These are phyloP conservation scores for Hemisphaericaspora subhashii DNA, from an alignment of 1,139 yeast species.

Conservation along the genomic window DNA sequence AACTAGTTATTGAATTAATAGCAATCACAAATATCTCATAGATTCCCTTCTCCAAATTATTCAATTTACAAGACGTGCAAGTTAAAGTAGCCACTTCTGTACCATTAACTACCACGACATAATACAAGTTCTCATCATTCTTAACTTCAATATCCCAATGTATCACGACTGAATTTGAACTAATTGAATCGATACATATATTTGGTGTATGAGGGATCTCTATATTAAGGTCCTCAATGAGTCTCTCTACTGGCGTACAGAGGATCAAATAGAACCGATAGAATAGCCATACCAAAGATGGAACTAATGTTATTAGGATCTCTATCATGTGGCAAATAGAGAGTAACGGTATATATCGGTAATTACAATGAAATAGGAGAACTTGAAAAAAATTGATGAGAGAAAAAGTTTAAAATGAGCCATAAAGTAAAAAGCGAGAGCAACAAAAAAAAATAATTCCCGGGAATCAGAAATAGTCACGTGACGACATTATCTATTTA, in stretches of 20 bases:
- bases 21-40: constrained; percentile 44
- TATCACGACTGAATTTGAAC: constrained; percentile 29
- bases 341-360: background rate
- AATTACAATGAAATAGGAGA: background rate
- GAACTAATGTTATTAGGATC: constrained; percentile 41
- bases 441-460: background rate
- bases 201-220: constrained; percentile 45
- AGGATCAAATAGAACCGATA: constrained; percentile 40
- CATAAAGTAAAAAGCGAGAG: too few relatives aligned
- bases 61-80: constrained; percentile 38
- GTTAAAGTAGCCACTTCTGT: constrained; percentile 41
- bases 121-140: constrained; percentile 36
- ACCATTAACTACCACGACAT: constrained; percentile 36
- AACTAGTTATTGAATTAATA: constrained; percentile 37
- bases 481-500: background rate
- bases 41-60: constrained; percentile 30
- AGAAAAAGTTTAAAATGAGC: background rate
- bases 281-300: constrained; percentile 43
- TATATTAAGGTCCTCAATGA: constrained; percentile 37
- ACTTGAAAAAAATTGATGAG: background rate
- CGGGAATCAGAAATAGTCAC: background rate
- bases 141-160: constrained; percentile 45
- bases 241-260: constrained; percentile 37
- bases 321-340: constrained; percentile 30
- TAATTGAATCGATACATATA: constrained; percentile 41